Base-by-base conservation (phyloP, 2,329 filamentous ascomycete genomes). In the Aquanectria penicillioides region DNA sequence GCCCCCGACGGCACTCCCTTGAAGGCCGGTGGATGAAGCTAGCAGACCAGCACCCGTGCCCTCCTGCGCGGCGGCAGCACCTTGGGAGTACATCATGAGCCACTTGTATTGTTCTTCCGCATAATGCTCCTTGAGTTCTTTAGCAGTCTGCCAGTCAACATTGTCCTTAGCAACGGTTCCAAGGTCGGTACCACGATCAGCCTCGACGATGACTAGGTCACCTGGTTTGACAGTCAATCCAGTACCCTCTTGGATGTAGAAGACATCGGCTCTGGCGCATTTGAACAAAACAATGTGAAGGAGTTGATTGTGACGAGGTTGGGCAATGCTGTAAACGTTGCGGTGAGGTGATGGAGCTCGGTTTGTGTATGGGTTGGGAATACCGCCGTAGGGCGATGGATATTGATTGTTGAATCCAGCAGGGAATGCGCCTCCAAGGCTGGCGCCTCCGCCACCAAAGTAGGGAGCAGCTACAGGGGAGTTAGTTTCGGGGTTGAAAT, bases 51-150 rank as follows among this genome's bases (percentile, higher is more conserved):
- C 83, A 29, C 85, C 83, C 6, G 84, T 79, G 20, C 86, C 83
- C 61, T 89, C 87, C 54, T 88, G 83, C 18, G 82, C 84, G 18
- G 82, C 84, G 29, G 84, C 85, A 7, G 86, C 92, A 72, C 88
- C 91, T 74, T 93, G 89, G 1, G 93, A 97, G 75, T 97, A 99
- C 91, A 98, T 95, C 91, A 98, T 97, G 50, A 99, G 84, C 92
- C 94, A 98, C 71, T 93, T 94, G 79, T 97, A 97, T 74, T 99
- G 95, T 73, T 98, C 93, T 73, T 97, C 93, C 2, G 91, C 91
- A 66, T 94, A 96, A 68, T 95, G 89, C 68, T 96, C 92, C 75
- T 97, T 97, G 65, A 93, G 80, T 43, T 95, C 90, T 71, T 95
- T 94, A 8, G 95, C 95, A 48, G 90, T 87, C 65, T 93, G 89